These are phyloP conservation scores for Alternaria atra DNA, from an alignment of 2,329 filamentous ascomycete genomes.

Conservation along the genomic window DNA sequence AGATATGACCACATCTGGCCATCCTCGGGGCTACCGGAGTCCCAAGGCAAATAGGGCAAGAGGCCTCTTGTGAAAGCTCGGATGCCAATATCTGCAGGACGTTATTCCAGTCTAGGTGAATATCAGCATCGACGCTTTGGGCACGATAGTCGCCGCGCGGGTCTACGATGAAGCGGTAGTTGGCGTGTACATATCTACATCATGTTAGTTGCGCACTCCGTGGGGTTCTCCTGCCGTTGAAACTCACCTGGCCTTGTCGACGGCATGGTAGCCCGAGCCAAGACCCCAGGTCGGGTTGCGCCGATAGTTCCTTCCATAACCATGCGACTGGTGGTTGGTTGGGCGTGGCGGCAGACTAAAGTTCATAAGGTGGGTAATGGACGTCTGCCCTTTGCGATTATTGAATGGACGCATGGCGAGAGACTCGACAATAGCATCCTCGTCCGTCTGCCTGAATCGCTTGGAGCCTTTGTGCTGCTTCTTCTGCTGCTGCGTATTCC, in stretches of 20 bases:
- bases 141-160: constrained; percentile 80
- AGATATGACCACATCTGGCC: constrained; percentile 97
- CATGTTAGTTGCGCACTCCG: constrained; percentile 11
- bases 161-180: constrained; percentile 95
- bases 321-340: constrained; percentile 64
- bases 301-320: constrained; percentile 63
- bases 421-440: constrained; percentile 86
- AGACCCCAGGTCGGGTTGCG: constrained; percentile 83
- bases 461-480: constrained; percentile 87
- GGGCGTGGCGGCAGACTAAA: constrained; percentile 82
- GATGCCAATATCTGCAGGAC: constrained; percentile 93
- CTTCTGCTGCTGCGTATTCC: constrained; percentile 78
- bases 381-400: constrained; percentile 89
- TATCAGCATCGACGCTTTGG: constrained; percentile 85
- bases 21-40: constrained; percentile 93
- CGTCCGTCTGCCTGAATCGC: constrained; percentile 76
- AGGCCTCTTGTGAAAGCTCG: constrained; percentile 83
- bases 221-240: background rate
- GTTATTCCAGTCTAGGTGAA: constrained; percentile 88
- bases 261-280: constrained; percentile 87
- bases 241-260: constrained; percentile 83
- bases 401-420: constrained; percentile 70
- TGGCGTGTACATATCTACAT: constrained; percentile 84
- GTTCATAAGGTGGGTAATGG: constrained; percentile 95
- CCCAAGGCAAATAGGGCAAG: constrained; percentile 94